Base-by-base conservation (phyloP, 73 alveolate species). In the Paraurostyla sp. region DNA sequence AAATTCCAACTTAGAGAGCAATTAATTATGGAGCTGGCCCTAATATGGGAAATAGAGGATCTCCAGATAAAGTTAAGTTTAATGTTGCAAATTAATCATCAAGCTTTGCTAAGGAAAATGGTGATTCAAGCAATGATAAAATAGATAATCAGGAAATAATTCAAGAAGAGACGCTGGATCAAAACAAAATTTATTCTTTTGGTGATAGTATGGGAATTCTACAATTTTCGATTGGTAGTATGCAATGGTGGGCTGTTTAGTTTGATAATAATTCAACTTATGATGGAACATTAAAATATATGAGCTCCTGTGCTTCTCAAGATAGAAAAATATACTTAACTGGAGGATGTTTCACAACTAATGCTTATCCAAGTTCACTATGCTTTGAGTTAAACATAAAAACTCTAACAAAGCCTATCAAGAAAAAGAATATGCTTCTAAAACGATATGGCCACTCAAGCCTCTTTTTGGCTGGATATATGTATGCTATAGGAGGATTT, bases 401-500 rank as follows among this genome's bases (percentile, higher is more conserved):
- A 88, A 54, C 59, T 43, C 27, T 90, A 1, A 78, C 81, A 22
- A 58, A 43, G 33, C 81, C 83, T 40, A 52, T 73, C 32, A 59
- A 76, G 30, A 52, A 41, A 52, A 81, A 46, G 43, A 81, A 71
- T 36, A 93, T 93, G 97, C 83, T 80, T 29, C 57, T 75, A 40
- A 76, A 90, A 62, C 84, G 96, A 78, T 80, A 83, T 86, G 94
- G 94, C 16, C 96, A 93, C 85, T 78, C 88, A 27, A 58, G 75
- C 18, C 45, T 87, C 16, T 91, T 54, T 71, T 36, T 93, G 50
- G 80, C 85, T 50, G 92, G 96, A 40, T 75, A 50, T 49, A 56
- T 85, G 36, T 94, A 92, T 58, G 88, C 91, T 25, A 88, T 94
- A 18, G 98, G 97, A 11, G 98, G 98, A 50, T 94, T 92, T 83